Conservation (phyloP, 345 rosid genomes). For the Bretschneidera sinensis region DNA sequence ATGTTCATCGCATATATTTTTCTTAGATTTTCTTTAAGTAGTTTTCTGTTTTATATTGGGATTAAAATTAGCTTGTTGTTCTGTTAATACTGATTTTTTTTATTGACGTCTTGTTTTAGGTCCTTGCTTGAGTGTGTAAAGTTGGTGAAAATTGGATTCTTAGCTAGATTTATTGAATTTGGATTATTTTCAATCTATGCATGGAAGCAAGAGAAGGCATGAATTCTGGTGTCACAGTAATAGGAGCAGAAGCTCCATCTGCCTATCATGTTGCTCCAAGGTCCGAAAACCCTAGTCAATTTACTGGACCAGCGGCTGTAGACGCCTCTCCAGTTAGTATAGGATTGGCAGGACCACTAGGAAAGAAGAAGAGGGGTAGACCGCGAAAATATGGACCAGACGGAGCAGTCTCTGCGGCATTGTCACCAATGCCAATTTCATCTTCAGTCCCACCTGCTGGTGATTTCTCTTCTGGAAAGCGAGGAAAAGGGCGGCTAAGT, state of each 20-base stretch:
- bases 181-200: conserved; percentile 21
- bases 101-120: conserved; percentile 22
- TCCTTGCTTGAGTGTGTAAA: conserved; percentile 20
- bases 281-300: conserved; percentile 38
- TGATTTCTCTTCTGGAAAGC: conserved; percentile 41
- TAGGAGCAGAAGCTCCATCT: conserved; percentile 64
- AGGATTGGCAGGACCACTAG: conserved; percentile 36
- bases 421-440: conserved; percentile 55
- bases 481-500: too few species aligned
- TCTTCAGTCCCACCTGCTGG: conserved; percentile 38
- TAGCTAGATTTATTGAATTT: conserved; percentile 2
- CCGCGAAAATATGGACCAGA: conserved; percentile 82
- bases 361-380: conserved; percentile 83
- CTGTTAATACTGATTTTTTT: conserved; percentile 3
- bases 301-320: conserved; percentile 27
- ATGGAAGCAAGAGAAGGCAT: conserved; percentile 49
- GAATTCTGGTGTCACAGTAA: conserved; percentile 52
- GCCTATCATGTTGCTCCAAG: conserved; percentile 51
- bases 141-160: conserved; percentile 7
- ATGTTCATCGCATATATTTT: too few species aligned
- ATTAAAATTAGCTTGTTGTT: not conserved
- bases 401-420: conserved; percentile 40
- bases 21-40: not conserved
- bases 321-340: conserved; percentile 32
- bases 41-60: too few species aligned